phyloP scores from a whole-genome alignment of 176 grass and related monocot genomes.

The sorghum (Sorghum bicolor) region Sorghum_bicolor_NCBIv3 NC_012879.2:8574001-8574500 shows the following conservation, averaged over 20 bases:
- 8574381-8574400: conserved; percentile 38
- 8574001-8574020: not conserved
- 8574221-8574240: not conserved
- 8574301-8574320: not conserved
- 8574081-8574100: not conserved
- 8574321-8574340: conserved; percentile 7
- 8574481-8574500: not conserved
- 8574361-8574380: not conserved
- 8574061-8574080: not conserved
- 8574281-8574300: not conserved
- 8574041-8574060: not conserved
- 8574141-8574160: not conserved
- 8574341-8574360: conserved; percentile 11
- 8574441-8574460: conserved; percentile 33
- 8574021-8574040: not conserved
- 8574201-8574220: not conserved
- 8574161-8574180: not conserved
- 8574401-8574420: conserved; percentile 35
- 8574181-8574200: not conserved
- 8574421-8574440: conserved; percentile 65
- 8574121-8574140: not conserved
- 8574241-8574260: conserved; percentile 7
- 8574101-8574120: not conserved
- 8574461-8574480: conserved; percentile 21
- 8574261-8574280: not conserved